Conservation (phyloP, 139 green algal species). For the Closterium sp. region DNA sequence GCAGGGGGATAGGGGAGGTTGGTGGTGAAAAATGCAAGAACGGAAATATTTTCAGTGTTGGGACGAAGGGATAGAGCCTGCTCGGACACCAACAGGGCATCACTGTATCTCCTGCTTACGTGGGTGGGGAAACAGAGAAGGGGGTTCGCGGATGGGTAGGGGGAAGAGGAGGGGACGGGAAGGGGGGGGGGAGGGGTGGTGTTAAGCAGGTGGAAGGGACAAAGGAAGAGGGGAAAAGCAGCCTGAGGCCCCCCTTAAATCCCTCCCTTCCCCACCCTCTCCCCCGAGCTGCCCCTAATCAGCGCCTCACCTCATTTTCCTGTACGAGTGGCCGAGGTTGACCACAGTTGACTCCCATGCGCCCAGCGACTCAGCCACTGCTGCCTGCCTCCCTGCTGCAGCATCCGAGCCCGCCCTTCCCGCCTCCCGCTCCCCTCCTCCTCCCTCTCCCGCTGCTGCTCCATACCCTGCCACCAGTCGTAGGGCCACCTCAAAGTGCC, state of each 20-base stretch:
- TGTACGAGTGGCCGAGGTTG: conserved; percentile 83
- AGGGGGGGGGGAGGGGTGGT: too few species aligned
- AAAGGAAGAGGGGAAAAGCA: too few species aligned
- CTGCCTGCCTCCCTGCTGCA: conserved; percentile 55
- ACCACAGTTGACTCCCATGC: conserved; percentile 79
- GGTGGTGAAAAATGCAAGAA: too few species aligned
- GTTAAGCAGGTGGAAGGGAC: too few species aligned
- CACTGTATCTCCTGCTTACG: background rate
- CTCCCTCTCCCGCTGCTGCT: background rate
- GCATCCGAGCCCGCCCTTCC: conserved; percentile 13
- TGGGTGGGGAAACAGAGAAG: conserved; percentile 4
- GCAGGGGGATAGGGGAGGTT: too few species aligned
- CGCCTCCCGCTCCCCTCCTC: background rate
- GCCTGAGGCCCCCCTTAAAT: too few species aligned
- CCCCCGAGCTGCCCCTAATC: too few species aligned
- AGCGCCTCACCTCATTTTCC: conserved; percentile 65
- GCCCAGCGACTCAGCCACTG: conserved; percentile 40
- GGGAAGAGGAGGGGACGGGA: too few species aligned
- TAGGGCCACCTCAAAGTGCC: conserved; percentile 4
- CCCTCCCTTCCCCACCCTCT: too few species aligned
- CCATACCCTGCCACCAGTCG: background rate
- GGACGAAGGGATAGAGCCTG: too few species aligned
- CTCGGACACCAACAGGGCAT: too few species aligned
- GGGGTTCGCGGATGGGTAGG: background rate
- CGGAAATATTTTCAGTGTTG: too few species aligned